These are phyloP conservation scores for Polychaeton citri DNA, from an alignment of 2,329 filamentous ascomycete species.

Conservation along the genomic window DNA sequence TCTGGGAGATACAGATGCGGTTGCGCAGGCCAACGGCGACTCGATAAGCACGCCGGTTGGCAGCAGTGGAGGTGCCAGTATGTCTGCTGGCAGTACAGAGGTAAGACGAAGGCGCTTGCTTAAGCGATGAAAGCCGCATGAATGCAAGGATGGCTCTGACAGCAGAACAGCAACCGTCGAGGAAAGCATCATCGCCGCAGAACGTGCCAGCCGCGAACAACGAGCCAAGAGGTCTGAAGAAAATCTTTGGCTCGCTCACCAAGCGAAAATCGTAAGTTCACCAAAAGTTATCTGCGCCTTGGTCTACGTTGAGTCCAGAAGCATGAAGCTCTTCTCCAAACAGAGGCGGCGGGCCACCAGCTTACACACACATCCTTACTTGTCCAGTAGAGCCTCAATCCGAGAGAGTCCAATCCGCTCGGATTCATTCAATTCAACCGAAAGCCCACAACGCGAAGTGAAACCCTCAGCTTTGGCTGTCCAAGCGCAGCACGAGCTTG, in stretches of 20 bases:
- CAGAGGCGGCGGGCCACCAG: neutral
- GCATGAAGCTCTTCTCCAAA: neutral
- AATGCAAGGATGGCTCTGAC: no score
- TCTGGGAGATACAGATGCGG: neutral
- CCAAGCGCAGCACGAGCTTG: neutral
- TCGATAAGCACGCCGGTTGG: neutral
- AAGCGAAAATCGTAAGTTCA: slow-evolving; percentile 15
- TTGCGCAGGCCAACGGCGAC: neutral
- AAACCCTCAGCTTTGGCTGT: neutral
- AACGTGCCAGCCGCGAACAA: slow-evolving; percentile 6
- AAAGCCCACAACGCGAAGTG: neutral
- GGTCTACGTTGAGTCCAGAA: no score
- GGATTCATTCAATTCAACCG: neutral
- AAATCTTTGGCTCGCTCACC: slow-evolving; percentile 15
- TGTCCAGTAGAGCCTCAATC: neutral
- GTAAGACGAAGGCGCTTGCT: slow-evolving; percentile 4
- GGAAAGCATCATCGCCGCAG: neutral
- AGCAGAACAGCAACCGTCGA: slow-evolving; percentile 1
- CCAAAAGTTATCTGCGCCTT: neutral
- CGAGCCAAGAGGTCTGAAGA: slow-evolving; percentile 16
- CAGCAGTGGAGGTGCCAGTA: slow-evolving; percentile 3
- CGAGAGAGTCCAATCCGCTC: neutral
- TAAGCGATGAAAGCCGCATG: slow-evolving; percentile 3
- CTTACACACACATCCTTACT: neutral
- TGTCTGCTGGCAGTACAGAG: neutral